Percentiles rank a stretch among this genome's conserved stretches.
These are phyloP conservation scores for Malus sieversii DNA, from an alignment of 306 rosid species.

Conservation along the genomic window DNA sequence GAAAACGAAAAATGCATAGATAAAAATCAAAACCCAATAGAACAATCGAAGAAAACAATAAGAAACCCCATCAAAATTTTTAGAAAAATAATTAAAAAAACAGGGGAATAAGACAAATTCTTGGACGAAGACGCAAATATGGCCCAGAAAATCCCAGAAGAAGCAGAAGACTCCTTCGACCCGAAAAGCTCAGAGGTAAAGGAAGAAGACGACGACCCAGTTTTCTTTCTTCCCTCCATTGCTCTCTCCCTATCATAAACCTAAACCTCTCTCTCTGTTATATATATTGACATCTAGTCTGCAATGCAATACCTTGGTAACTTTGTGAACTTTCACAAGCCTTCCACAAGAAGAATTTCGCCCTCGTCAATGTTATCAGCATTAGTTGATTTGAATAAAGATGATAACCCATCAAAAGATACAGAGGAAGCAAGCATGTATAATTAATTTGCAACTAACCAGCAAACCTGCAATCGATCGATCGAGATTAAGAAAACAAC, in stretches of 20 bases:
- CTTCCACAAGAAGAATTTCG: too few relatives aligned
- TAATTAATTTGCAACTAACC: too few relatives aligned
- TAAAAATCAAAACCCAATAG: conserved; percentile 4
- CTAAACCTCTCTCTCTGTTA: neutral
- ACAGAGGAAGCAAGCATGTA: too few relatives aligned
- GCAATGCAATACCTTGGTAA: too few relatives aligned
- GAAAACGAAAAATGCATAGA: neutral
- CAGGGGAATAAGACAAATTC: conserved; percentile 27
- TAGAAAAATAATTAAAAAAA: neutral
- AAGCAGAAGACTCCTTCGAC: conserved; percentile 39
- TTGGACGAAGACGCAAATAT: conserved; percentile 49
- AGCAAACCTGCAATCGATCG: too few relatives aligned
- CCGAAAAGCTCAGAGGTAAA: conserved; percentile 73
- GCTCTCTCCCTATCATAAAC: neutral
- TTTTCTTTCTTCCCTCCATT: conserved; percentile 59
- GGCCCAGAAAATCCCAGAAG: conserved; percentile 51
- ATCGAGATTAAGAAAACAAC: too few relatives aligned
- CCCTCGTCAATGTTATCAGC: too few relatives aligned
- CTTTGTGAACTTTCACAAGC: too few relatives aligned
- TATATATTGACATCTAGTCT: neutral
- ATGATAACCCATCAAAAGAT: too few relatives aligned
- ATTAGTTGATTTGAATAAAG: too few relatives aligned
- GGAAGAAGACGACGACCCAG: conserved; percentile 40
- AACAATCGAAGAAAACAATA: neutral
- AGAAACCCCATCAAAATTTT: neutral